Conservation (phyloP, 2,329 filamentous ascomycete species). For the Botrytis fabae region DNA sequence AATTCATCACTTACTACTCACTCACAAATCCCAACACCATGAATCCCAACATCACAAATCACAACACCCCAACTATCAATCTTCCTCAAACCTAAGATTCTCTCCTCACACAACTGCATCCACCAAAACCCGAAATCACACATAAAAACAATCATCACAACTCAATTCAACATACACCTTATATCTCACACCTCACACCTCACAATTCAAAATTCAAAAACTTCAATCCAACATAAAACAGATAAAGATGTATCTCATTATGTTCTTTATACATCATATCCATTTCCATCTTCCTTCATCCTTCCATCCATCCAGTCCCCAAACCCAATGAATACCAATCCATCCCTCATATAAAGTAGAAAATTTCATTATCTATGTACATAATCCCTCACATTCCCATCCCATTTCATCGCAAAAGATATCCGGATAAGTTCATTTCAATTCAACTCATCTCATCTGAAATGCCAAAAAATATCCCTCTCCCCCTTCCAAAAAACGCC, state of each 20-base stretch:
- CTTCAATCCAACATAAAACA: not conserved
- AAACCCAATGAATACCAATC: not conserved
- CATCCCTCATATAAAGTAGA: not conserved
- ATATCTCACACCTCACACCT: not conserved
- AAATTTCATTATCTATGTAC: constrained; percentile 10
- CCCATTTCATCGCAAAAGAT: not conserved
- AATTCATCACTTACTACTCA: no score
- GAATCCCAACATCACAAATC: not conserved
- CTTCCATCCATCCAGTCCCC: not conserved
- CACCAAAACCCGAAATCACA: not conserved
- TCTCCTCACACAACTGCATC: no score
- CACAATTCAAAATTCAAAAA: not conserved
- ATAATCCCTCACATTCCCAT: not conserved
- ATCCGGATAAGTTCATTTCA: not conserved
- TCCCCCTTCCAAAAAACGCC: not conserved
- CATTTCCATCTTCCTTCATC: not conserved
- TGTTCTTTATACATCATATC: not conserved
- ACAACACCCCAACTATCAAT: no score
- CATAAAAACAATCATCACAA: not conserved
- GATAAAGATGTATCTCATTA: not conserved
- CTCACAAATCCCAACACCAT: no score
- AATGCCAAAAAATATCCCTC: not conserved
- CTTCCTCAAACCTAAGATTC: no score
- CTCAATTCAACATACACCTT: not conserved
- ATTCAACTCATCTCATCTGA: not conserved